Conservation (phyloP, 1,139 yeast genomes). For the Nadsonia commutata region DNA sequence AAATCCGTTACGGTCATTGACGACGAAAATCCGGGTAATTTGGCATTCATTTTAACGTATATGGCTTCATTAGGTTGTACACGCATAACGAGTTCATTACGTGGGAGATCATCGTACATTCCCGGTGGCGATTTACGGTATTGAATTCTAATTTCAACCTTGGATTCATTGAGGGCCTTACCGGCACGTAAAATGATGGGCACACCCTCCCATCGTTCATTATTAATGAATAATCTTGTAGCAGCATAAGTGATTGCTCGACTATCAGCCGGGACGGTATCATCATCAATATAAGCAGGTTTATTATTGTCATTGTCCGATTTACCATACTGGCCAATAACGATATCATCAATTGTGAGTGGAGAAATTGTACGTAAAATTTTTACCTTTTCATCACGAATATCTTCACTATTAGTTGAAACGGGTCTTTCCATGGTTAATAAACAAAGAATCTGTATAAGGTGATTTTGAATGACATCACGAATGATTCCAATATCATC, state of each 20-base stretch:
- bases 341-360: conserved; percentile 48
- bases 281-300: conserved; percentile 87
- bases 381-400: conserved; percentile 92
- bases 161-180: conserved; percentile 76
- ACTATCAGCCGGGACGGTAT: conserved; percentile 69
- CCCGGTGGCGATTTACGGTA: conserved; percentile 78
- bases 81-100: conserved; percentile 87
- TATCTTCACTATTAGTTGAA: conserved; percentile 77
- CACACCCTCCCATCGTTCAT: conserved; percentile 97
- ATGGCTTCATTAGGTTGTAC: conserved; percentile 92
- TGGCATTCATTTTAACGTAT: conserved; percentile 80
- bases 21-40: conserved; percentile 82
- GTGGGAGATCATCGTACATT: conserved; percentile 63
- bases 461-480: conserved; percentile 97
- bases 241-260: conserved; percentile 92
- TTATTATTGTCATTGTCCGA: conserved; percentile 63
- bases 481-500: conserved; percentile 91
- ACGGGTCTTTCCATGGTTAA: conserved; percentile 94
- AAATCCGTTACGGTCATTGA: conserved; percentile 75
- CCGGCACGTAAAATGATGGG: conserved; percentile 95
- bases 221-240: conserved; percentile 55
- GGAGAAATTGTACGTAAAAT: conserved; percentile 70
- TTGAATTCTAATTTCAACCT: conserved; percentile 90
- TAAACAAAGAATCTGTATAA: conserved; percentile 80
- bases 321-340: conserved; percentile 77